Evolutionary conservation across 345 rosid genomes (phyloP).

Genomic region (Trapa incisa): DNA sequence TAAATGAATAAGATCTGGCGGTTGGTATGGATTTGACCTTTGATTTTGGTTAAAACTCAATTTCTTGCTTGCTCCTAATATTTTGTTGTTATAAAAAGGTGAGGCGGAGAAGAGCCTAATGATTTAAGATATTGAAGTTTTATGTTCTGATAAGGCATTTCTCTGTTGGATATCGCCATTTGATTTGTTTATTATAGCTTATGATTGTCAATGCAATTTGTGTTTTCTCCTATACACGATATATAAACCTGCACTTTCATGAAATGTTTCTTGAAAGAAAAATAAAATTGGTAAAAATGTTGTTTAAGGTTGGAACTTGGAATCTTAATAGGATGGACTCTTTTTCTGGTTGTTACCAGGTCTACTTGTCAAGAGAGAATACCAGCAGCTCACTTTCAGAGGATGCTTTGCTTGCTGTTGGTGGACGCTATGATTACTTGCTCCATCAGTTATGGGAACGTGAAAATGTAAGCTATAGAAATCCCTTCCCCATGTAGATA

Average conservation of each 20-base stretch:
- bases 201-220: background rate
- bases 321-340: background rate
- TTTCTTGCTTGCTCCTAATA: background rate
- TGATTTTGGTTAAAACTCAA: background rate
- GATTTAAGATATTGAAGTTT: background rate
- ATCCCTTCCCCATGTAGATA: background rate
- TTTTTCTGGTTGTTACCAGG: conserved; percentile 22
- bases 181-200: background rate
- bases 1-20: background rate
- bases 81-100: background rate
- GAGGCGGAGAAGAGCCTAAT: background rate
- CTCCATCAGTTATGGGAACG: conserved; percentile 64
- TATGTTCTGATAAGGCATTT: background rate
- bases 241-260: background rate
- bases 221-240: background rate
- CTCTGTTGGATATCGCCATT: background rate
- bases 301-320: background rate
- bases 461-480: conserved; percentile 36
- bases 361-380: conserved; percentile 57
- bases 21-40: background rate
- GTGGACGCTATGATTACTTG: conserved; percentile 88
- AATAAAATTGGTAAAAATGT: background rate
- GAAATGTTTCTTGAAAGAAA: background rate
- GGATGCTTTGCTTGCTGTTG: conserved; percentile 74
- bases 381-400: conserved; percentile 53